phyloP scores from a whole-genome alignment of 768 basidiomycete genomes.

The Termitomyces heimii region DNA sequence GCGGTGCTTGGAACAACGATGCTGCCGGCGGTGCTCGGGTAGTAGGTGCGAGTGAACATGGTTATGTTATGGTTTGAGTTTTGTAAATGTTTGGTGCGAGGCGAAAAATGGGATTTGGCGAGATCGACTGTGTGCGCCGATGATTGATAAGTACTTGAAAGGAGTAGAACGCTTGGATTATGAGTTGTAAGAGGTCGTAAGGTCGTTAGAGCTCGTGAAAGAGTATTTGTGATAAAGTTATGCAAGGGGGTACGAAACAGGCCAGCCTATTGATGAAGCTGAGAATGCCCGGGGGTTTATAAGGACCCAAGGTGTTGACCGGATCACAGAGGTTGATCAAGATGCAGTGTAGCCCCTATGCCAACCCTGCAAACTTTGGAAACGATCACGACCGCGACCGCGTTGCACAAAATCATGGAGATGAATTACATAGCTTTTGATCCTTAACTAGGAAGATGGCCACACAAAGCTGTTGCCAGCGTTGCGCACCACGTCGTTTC shows the following conservation, averaged over 20 bases:
- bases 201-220: slow-evolving; percentile 14
- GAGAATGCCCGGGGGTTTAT: neutral
- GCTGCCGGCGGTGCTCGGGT: slow-evolving; percentile 14
- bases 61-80: neutral
- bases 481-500: neutral
- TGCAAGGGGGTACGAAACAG: slow-evolving; percentile 10
- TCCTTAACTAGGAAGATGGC: neutral
- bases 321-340: slow-evolving; percentile 6
- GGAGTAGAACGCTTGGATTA: neutral
- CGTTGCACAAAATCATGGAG: neutral
- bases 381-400: neutral
- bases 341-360: slow-evolving; percentile 4
- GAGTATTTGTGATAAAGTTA: slow-evolving; percentile 8
- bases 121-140: neutral
- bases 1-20: slow-evolving; percentile 13
- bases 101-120: neutral
- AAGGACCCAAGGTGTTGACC: neutral
- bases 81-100: neutral
- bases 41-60: slow-evolving; percentile 15
- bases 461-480: neutral
- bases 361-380: slow-evolving; percentile 1
- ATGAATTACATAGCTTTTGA: neutral
- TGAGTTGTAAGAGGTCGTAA: slow-evolving; percentile 13
- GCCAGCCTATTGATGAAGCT: slow-evolving; percentile 16
- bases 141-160: neutral